Base-by-base conservation (phyloP, 257 asterid genomes). In the Anisodus acutangulus region DNA sequence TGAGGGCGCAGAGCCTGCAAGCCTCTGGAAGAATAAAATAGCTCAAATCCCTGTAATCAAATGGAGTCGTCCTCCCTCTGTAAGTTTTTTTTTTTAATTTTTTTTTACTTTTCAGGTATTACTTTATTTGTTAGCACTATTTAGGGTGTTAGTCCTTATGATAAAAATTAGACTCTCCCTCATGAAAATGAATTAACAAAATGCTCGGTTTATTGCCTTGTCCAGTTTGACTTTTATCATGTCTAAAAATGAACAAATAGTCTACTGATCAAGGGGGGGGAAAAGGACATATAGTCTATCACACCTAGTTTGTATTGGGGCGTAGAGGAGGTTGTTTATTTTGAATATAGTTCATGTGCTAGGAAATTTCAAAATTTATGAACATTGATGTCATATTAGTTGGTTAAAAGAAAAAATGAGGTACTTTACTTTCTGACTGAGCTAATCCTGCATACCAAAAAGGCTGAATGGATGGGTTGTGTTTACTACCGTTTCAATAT, bases 31-130 rank as follows among this genome's bases (percentile, higher is more conserved):
- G 72, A 89, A 85, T 41, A 91, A 91, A 85, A 78, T 92, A 84
- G 87, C 97, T 80, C 97, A 93, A 86, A 89, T 93, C 70, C 97
- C 98, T 67, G 78, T 93, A 47, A 63, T 89, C 80, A 92, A 91
- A 89, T 97, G 98, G 98, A 88, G 83, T 80, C 86, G 91, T 87
- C 97, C 98, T 86, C 93, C 91, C 17, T 88, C 88, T 86, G 99
- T 97, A 85, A 87, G 95, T 90, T 31, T 31, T 1, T 31, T 31
- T 63, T 85, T 41, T 84, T 43, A 0, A 26, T 31, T 31, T 31
- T 31, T 4, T 11, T 22, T 68, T 26, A 60, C 41, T 41, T 10
- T 26, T 15, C 9, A 53, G 82, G 62, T 26, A 47, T 76, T 2
- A 58, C 47, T 63, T 72, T 76, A 76, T 67, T 86, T 6, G 35